phyloP scores from a whole-genome alignment of 495 filamentous ascomycete species.

The Bacidia rubella region DNA sequence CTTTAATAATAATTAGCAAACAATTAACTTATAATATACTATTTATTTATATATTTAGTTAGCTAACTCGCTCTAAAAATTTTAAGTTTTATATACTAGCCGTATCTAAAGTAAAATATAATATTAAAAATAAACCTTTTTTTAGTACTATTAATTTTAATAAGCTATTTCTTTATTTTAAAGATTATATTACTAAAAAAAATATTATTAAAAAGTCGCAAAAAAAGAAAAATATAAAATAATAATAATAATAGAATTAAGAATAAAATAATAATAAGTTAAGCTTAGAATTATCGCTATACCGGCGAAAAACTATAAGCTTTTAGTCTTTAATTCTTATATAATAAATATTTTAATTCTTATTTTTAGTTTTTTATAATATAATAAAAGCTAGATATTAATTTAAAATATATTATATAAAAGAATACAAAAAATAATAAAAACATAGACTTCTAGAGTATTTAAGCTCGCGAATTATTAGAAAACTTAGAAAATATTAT shows the following conservation, averaged over 20 bases:
- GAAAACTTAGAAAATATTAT: neutral
- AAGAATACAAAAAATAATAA: too few species aligned
- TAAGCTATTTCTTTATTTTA: neutral
- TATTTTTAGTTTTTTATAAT: neutral
- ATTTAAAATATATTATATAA: too few species aligned
- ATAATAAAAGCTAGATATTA: neutral
- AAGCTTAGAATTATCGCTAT: neutral
- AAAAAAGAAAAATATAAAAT: neutral
- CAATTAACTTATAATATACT: neutral
- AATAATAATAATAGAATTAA: neutral
- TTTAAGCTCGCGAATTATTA: neutral
- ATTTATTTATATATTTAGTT: neutral
- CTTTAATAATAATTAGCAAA: neutral
- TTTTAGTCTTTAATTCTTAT: neutral
- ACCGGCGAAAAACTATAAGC: neutral
- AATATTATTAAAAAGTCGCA: neutral
- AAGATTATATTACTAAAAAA: neutral
- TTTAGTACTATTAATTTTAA: neutral
- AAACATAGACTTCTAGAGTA: too few species aligned
- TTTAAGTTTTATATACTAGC: neutral
- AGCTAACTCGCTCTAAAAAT: neutral
- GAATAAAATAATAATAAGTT: neutral
- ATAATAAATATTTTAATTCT: neutral
- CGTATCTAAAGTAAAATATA: neutral
- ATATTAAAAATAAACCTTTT: neutral